Base-by-base conservation (phyloP, 2,329 filamentous ascomycete genomes). In the Lachnellula cervina region DNA sequence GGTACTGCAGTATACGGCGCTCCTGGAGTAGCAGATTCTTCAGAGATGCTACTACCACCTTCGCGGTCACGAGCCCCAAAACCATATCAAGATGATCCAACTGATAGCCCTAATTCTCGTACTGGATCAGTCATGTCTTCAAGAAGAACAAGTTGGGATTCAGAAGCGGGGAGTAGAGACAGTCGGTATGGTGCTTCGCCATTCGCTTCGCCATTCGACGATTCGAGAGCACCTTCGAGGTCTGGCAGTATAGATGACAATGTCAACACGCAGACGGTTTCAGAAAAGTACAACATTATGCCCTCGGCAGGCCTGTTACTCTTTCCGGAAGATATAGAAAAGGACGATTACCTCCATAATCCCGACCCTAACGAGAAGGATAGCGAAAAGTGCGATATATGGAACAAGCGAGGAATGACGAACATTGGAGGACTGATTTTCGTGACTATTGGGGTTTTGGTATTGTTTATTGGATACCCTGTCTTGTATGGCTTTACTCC, bases 301-400 rank as follows among this genome's bases (percentile, higher is more conserved):
- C 85, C 86, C 0, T 85, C 83, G 2, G 81, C 84, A 14, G 84
- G 84, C 5, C 71, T 89, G 51, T 68, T 89, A 42, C 72, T 89
- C 19, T 89, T 85, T 63, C 86, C 86, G 0, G 84, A 88, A 68
- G 86, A 89, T 66, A 81, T 88, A 21, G 86, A 89, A 68, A 87
- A 87, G 64, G 86, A 89, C 66, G 86, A 89, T 66, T 86, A 81
- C 60, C 66, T 89, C 59, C 86, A 89, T 67, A 88, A 88, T 63
- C 86, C 86, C 0, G 84, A 86, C 64, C 81, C 84, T 1, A 78
- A 79, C 51, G 84, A 88, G 47, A 81, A 80, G 62, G 77, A 84
- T 42, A 72, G 77, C 50, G 76, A 80, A 46, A 81, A 85, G 60
- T 85, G 83, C 63, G 81, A 87, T 65, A 74, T 89, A 42, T 88